Conservation (phyloP, 225 moss, liverwort and hornwort species). For the Pleurozium schreberi region DNA sequence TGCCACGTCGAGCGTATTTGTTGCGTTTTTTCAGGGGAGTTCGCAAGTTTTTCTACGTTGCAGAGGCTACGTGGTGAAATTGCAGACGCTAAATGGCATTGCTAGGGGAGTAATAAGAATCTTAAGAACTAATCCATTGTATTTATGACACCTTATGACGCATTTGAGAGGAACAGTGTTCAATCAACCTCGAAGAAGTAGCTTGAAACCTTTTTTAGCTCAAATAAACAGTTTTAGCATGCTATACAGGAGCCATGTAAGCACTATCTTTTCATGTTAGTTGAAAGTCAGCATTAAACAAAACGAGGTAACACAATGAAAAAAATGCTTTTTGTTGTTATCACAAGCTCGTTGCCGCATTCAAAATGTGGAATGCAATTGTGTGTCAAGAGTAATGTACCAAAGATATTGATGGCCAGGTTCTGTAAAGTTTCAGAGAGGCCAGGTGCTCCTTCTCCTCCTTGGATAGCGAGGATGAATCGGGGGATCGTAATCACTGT, state of each 20-base stretch:
- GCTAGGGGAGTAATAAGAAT: not conserved
- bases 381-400: conserved; percentile 12
- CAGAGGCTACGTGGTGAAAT: not conserved
- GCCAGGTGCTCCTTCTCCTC: conserved; percentile 80
- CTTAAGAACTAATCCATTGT: too few species aligned
- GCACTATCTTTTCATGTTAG: not conserved
- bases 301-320: not conserved
- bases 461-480: conserved; percentile 71
- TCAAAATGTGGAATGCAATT: not conserved
- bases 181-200: not conserved
- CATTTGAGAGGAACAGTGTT: not conserved
- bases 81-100: not conserved
- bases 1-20: not conserved
- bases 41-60: not conserved
- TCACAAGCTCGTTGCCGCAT: not conserved
- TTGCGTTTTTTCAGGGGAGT: not conserved
- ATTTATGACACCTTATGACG: not conserved
- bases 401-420: conserved; percentile 69
- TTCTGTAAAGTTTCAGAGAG: conserved; percentile 63
- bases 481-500: conserved; percentile 79
- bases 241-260: not conserved
- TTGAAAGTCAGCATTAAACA: not conserved
- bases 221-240: not conserved
- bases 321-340: not conserved
- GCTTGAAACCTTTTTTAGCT: not conserved